Base-by-base conservation (phyloP, 495 filamentous ascomycete genomes). In the Tuber borchii region DNA sequence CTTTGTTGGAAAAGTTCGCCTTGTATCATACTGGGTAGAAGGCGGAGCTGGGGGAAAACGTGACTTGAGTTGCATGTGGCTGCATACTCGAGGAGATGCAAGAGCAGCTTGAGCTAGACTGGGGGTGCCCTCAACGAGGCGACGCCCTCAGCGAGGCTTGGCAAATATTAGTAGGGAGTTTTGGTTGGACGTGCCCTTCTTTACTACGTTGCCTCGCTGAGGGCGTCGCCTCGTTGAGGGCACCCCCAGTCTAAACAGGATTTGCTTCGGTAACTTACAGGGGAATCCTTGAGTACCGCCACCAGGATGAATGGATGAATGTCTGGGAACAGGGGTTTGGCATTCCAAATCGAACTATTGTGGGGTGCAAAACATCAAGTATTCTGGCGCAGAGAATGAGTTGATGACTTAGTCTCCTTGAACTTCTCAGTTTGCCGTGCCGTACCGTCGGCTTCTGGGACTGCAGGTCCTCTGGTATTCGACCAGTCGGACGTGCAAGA, bases 11-110 rank as follows among this genome's bases (percentile, higher is more conserved):
- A 31, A 34, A 19, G 56, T 34, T 65, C 56, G 5, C 26, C 34
- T 31, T 65, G 16, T 34, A n/a, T n/a, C n/a, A n/a, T n/a, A 16
- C 34, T 37, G 34, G 2, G 34, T 2, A 37, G 56, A 65, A 31
- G 56, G 56, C 19, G 17, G 56, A 65, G 56, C 56, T 65, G 74
- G 74, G 37, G 71, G 71, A 65, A 79, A 79, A 79, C 78, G 78
- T 79, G 78, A 79, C 78, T 40, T 71, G 22, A 42, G 69, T 44
- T 79, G 71, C 77, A 78, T 77, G 75, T 74, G 65, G 71, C 65
- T 78, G 76, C 37, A 34, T 42, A 22, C 26, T 65, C 16, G 56
- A 31, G 56, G 56, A 34, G 26, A 65, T 61, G 10, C 51, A 5
- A 10, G 51, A 71, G 22, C 44, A 45, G 71, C 70, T 75, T 78